Percentiles rank a stretch among this genome's conserved stretches.
phyloP scores from a whole-genome alignment of 345 rosid genomes.

The Noccaea caerulescens region DNA sequence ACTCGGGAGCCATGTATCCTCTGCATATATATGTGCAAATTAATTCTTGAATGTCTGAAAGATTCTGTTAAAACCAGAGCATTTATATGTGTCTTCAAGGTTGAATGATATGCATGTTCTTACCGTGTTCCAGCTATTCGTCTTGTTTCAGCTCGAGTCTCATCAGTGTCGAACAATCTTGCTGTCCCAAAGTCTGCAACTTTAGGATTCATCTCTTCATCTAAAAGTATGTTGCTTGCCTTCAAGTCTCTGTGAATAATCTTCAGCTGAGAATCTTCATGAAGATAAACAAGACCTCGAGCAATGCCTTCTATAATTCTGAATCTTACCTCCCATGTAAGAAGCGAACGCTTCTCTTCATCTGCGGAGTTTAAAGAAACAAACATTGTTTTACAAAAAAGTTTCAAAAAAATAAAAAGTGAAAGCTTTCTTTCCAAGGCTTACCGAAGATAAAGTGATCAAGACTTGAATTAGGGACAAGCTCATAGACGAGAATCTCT shows the following conservation, averaged over 20 bases:
- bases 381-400: not conserved
- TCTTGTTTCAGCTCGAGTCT: slow-evolving; percentile 37
- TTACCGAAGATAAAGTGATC: slow-evolving; percentile 52
- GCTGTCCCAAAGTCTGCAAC: slow-evolving; percentile 48
- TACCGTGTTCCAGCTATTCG: slow-evolving; percentile 48
- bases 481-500: slow-evolving; percentile 56
- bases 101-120: not conserved
- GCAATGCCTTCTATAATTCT: slow-evolving; percentile 42
- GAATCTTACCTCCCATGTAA: slow-evolving; percentile 35
- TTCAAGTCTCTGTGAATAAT: slow-evolving; percentile 44
- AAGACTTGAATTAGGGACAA: slow-evolving; percentile 52
- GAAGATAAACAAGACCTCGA: slow-evolving; percentile 44
- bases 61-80: not conserved
- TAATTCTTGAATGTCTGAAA: not conserved
- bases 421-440: not conserved
- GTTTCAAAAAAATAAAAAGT: too few relatives aligned
- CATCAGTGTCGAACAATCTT: slow-evolving; percentile 31
- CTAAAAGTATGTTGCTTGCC: slow-evolving; percentile 39
- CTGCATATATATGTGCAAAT: slow-evolving; percentile 32
- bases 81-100: not conserved
- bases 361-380: slow-evolving; percentile 17
- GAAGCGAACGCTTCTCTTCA: slow-evolving; percentile 17
- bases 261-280: slow-evolving; percentile 39
- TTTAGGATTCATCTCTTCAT: slow-evolving; percentile 40
- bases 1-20: slow-evolving; percentile 67